Evolutionary conservation across 2,329 filamentous ascomycete species (phyloP).

Genomic region (Mycocentrospora acerina): DNA sequence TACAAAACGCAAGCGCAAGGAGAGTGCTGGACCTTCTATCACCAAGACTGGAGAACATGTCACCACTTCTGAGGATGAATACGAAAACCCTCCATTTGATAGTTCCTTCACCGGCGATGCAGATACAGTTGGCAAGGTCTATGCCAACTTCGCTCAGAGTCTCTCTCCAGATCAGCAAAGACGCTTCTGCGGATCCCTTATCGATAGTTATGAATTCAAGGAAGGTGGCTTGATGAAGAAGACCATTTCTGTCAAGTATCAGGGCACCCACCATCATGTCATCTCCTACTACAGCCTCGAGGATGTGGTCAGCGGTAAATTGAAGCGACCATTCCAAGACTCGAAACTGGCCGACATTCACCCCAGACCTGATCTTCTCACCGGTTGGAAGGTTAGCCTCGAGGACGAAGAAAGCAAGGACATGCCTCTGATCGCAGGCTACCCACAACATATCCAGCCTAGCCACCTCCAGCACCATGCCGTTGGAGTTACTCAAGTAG

Average conservation of each 20-base stretch:
- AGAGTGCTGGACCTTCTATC: slow-evolving; percentile 25
- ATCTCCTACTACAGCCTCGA: slow-evolving; percentile 86
- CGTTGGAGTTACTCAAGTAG: slow-evolving; percentile 21
- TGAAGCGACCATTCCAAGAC: slow-evolving; percentile 40
- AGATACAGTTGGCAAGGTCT: slow-evolving; percentile 34
- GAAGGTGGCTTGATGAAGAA: slow-evolving; percentile 83
- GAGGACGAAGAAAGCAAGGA: slow-evolving; percentile 42
- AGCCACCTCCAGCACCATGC: slow-evolving; percentile 32
- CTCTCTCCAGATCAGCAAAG: slow-evolving; percentile 54
- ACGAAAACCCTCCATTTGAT: slow-evolving; percentile 31
- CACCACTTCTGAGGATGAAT: slow-evolving; percentile 36
- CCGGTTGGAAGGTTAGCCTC: slow-evolving; percentile 41
- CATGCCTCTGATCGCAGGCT: slow-evolving; percentile 29
- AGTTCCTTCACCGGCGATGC: slow-evolving; percentile 19
- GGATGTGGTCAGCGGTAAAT: slow-evolving; percentile 60
- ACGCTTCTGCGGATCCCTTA: slow-evolving; percentile 74
- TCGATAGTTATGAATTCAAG: slow-evolving; percentile 91
- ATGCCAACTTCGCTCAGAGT: slow-evolving; percentile 42
- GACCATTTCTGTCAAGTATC: slow-evolving; percentile 78
- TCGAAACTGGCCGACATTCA: slow-evolving; percentile 36
- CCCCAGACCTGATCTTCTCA: slow-evolving; percentile 35
- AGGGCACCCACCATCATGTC: slow-evolving; percentile 77
- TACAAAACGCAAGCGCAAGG: slow-evolving; percentile 41
- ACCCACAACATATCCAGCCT: slow-evolving; percentile 31
- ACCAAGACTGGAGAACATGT: slow-evolving; percentile 34